These are phyloP conservation scores for Ophiognomonia clavigignenti-juglandacearum DNA, from an alignment of 2,329 filamentous ascomycete genomes.

Conservation along the genomic window DNA sequence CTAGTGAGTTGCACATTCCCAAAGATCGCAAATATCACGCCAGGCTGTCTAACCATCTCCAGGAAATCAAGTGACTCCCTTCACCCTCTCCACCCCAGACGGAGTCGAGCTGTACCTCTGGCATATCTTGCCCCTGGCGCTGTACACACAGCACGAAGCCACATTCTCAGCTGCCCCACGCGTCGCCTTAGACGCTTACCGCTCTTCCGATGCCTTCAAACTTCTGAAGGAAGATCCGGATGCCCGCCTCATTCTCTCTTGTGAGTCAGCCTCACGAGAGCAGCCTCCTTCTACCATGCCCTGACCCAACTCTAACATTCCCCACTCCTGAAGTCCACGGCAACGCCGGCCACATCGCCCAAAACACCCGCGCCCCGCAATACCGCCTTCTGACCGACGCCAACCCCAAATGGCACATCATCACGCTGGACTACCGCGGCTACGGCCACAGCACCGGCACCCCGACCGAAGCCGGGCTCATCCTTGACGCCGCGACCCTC, in stretches of 20 bases:
- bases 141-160: slow-evolving; percentile 68
- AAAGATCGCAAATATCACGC: neutral
- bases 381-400: slow-evolving; percentile 74
- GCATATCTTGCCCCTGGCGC: slow-evolving; percentile 78
- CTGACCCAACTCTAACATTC: neutral
- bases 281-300: too few species aligned
- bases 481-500: slow-evolving; percentile 70
- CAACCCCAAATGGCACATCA: slow-evolving; percentile 65
- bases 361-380: slow-evolving; percentile 68
- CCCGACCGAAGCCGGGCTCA: slow-evolving; percentile 76
- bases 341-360: slow-evolving; percentile 82
- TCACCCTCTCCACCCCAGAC: slow-evolving; percentile 70
- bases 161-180: slow-evolving; percentile 34
- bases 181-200: slow-evolving; percentile 39
- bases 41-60: slow-evolving; percentile 13
- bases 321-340: slow-evolving; percentile 23
- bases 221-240: slow-evolving; percentile 60
- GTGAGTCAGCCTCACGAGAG: slow-evolving; percentile 33
- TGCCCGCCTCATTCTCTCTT: slow-evolving; percentile 59
- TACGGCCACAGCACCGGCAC: slow-evolving; percentile 77
- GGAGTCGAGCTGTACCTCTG: slow-evolving; percentile 78
- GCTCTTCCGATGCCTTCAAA: slow-evolving; percentile 51
- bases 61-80: slow-evolving; percentile 88
- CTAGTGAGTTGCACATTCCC: slow-evolving; percentile 49
- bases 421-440: slow-evolving; percentile 89